Evolutionary conservation across 2,329 filamentous ascomycete species (phyloP).

Genomic region (Ophiostoma sp.): DNA sequence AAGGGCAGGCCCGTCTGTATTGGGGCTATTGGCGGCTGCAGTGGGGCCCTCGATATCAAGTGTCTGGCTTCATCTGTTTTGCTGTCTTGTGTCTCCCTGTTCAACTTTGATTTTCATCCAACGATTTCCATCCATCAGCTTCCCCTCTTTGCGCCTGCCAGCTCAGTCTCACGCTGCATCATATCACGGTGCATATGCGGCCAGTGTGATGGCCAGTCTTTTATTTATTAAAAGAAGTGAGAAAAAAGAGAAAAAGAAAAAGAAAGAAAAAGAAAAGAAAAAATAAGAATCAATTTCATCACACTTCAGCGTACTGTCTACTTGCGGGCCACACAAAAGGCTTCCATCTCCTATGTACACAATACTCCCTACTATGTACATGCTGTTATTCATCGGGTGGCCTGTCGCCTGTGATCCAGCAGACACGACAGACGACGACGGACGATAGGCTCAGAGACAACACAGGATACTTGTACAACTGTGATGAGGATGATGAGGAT

Average conservation of each 20-base stretch:
- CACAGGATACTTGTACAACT: not conserved
- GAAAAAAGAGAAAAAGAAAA: not conserved
- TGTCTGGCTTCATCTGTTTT: not conserved
- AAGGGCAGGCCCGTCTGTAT: conserved; percentile 18
- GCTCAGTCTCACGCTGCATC: conserved; percentile 10
- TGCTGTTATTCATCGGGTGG: not conserved
- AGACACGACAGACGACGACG: not conserved
- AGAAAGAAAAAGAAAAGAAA: not conserved
- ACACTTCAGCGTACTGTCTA: not conserved
- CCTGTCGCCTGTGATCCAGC: not conserved
- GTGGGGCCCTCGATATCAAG: not conserved
- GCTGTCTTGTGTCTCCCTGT: not conserved
- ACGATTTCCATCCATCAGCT: not conserved
- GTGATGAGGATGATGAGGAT: not conserved
- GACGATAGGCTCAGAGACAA: not conserved
- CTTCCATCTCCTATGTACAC: not conserved
- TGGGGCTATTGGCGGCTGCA: conserved; percentile 8
- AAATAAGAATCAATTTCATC: not conserved
- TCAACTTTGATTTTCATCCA: not conserved
- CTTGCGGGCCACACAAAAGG: not conserved
- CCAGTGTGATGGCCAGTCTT: conserved; percentile 42
- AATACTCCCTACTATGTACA: not conserved
- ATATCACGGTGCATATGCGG: conserved; percentile 30
- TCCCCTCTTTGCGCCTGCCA: conserved; percentile 7
- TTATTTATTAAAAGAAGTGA: not conserved